Evolutionary conservation across 2,329 filamentous ascomycete genomes (phyloP), one percentile per base, ranked within the genome.

Genomic region (Daldinia sp.): DNA sequence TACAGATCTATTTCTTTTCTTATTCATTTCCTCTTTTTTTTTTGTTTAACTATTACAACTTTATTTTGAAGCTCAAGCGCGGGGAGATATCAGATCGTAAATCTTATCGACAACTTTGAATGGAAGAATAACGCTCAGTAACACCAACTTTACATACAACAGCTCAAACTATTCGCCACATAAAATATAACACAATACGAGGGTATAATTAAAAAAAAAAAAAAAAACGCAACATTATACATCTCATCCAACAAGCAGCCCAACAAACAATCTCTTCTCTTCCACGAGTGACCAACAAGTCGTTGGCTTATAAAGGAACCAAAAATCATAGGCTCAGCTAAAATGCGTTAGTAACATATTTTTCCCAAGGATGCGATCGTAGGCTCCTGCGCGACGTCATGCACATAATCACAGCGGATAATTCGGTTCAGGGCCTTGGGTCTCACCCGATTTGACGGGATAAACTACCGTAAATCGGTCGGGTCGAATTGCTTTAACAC

Each of bases 361-460:
- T 37, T 48, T 20, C 20, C 20, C 20, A 23, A 37, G 58, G 15
- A 60, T 35, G 39, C 1, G 41, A 58, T 62, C 48, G 23, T 54
- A 65, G 53, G 56, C 56, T 64, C 46, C 60, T 56, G 63, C 58
- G 57, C 53, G 42, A 67, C 63, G 60, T 61, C 57, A 65, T 69
- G 60, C 57, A 68, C 46, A 66, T 63, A 60, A 65, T 62, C 37
- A 39, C 50, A 51, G 46, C 62, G 57, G 63, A 65, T 64, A 67
- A 50, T 51, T 51, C 56, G 54, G 62, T 63, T 63, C 64, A 59
- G 59, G 59, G 44, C n/a, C 39, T 67, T 55, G 67, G 69, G 63
- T 54, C 13, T 39, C 39, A 59, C 63, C 69, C 69, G 67, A 69
- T 69, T 72, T 60, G 69, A 44, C 23, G 42, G 42, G 15, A 18